phyloP scores from a whole-genome alignment of 768 basidiomycete genomes.

The Russula griseocarnosa region DNA sequence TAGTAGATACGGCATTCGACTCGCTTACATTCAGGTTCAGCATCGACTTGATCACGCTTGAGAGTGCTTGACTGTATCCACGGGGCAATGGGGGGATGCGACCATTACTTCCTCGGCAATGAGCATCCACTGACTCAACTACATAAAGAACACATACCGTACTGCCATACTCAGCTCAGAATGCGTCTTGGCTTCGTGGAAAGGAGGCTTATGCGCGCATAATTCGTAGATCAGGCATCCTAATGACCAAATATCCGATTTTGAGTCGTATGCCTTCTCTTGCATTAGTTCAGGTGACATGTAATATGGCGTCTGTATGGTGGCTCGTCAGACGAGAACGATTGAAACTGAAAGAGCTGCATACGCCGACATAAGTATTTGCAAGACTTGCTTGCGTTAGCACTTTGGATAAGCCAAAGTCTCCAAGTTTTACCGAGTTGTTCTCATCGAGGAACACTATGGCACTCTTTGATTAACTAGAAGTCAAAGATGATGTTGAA shows the following conservation, averaged over 20 bases:
- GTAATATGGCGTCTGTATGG: conserved; percentile 92
- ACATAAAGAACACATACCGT: conserved; percentile 45
- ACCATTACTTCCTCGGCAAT: conserved; percentile 52
- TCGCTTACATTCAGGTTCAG: conserved; percentile 69
- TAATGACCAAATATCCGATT: conserved; percentile 97
- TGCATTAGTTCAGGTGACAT: conserved; percentile 99
- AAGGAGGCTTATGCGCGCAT: conserved; percentile 89
- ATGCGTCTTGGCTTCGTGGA: conserved; percentile 90
- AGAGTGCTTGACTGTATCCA: conserved; percentile 71
- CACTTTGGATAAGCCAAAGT: conserved; percentile 94
- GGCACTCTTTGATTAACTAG: neutral
- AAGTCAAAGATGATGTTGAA: neutral
- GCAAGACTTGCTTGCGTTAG: conserved; percentile 86
- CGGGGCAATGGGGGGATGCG: conserved; percentile 88
- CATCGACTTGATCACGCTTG: conserved; percentile 81
- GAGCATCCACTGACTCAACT: neutral
- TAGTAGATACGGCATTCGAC: neutral
- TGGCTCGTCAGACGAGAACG: neutral
- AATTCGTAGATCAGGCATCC: conserved; percentile 97
- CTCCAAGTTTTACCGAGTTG: conserved; percentile 90
- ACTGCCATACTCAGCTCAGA: conserved; percentile 79
- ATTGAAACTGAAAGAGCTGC: conserved; percentile 32
- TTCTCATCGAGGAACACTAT: conserved; percentile 85
- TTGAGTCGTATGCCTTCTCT: conserved; percentile 95
- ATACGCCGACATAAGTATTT: conserved; percentile 93